Evolutionary conservation across 2,329 filamentous ascomycete genomes (phyloP).

Genomic region (Mycosphaerelloides madeirae): DNA sequence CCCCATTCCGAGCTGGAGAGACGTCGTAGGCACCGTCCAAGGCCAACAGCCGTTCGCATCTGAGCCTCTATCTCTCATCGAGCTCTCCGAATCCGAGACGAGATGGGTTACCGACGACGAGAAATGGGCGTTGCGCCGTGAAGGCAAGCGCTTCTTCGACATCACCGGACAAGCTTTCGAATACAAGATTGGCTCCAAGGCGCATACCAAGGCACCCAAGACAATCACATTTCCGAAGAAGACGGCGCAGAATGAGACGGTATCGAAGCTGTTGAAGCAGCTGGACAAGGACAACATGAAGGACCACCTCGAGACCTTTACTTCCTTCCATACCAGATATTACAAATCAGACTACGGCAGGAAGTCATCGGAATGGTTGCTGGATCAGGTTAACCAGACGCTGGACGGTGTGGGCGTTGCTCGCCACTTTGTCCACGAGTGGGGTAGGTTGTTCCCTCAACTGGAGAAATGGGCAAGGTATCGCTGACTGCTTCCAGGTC

Average conservation of each 20-base stretch:
- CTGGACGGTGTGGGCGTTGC: slow-evolving; percentile 70
- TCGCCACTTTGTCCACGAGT: slow-evolving; percentile 71
- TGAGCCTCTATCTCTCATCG: slow-evolving; percentile 65
- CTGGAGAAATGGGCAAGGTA: no score
- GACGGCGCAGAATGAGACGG: slow-evolving; percentile 59
- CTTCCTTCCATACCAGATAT: slow-evolving; percentile 75
- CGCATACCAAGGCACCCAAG: slow-evolving; percentile 3
- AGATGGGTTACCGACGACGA: slow-evolving; percentile 88
- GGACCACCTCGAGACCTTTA: slow-evolving; percentile 71
- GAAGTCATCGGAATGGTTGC: slow-evolving; percentile 83
- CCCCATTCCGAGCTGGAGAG: slow-evolving; percentile 15
- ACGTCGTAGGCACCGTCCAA: slow-evolving; percentile 18
- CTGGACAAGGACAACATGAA: slow-evolving; percentile 74
- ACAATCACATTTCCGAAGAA: slow-evolving; percentile 63
- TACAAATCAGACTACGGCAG: slow-evolving; percentile 74
- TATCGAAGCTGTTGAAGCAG: slow-evolving; percentile 62
- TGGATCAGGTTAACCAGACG: slow-evolving; percentile 66
- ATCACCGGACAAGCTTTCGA: slow-evolving; percentile 68
- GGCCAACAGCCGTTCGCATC: slow-evolving; percentile 27
- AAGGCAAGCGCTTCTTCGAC: slow-evolving; percentile 88
- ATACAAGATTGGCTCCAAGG: slow-evolving; percentile 21
- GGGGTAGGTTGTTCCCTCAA: slow-evolving; percentile 40
- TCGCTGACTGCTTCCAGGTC: slow-evolving; percentile 43
- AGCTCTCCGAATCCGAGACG: slow-evolving; percentile 76
- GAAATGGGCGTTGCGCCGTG: slow-evolving; percentile 83